Conservation (phyloP, 1,284 basidiomycete genomes). For the Melampsora larici-populina region DNA sequence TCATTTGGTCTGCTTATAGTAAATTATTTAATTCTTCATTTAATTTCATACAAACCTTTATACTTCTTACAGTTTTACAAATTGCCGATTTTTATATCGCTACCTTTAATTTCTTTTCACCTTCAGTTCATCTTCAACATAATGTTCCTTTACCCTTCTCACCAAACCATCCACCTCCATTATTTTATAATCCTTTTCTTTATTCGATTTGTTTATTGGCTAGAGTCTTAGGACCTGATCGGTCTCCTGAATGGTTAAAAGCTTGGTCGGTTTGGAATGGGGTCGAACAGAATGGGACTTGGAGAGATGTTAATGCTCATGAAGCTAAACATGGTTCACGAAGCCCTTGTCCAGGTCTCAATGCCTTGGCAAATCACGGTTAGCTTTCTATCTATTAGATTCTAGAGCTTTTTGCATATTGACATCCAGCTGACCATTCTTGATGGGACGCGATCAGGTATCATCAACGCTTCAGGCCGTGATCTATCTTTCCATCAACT, state of each 20-base stretch:
- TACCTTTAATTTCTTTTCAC: no score
- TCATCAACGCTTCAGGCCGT: constrained; percentile 44
- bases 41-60: no score
- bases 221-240: not conserved
- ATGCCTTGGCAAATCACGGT: constrained; percentile 34
- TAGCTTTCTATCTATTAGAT: not conserved
- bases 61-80: no score
- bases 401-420: no score
- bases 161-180: constrained; percentile 41
- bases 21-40: no score
- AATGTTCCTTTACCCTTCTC: constrained; percentile 34
- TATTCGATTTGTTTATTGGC: constrained; percentile 36
- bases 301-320: constrained; percentile 5
- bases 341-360: constrained; percentile 44
- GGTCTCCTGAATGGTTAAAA: constrained; percentile 26
- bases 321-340: constrained; percentile 9
- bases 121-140: no score
- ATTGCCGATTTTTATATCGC: no score
- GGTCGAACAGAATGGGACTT: constrained; percentile 26
- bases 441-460: not conserved
- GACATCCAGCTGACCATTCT: no score
- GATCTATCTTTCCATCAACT: constrained; percentile 44
- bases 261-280: constrained; percentile 41
- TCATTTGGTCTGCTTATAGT: no score
- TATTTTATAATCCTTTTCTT: constrained; percentile 22